phyloP scores from a whole-genome alignment of 2,329 filamentous ascomycete genomes.

The Chlorencoelia australis region DNA sequence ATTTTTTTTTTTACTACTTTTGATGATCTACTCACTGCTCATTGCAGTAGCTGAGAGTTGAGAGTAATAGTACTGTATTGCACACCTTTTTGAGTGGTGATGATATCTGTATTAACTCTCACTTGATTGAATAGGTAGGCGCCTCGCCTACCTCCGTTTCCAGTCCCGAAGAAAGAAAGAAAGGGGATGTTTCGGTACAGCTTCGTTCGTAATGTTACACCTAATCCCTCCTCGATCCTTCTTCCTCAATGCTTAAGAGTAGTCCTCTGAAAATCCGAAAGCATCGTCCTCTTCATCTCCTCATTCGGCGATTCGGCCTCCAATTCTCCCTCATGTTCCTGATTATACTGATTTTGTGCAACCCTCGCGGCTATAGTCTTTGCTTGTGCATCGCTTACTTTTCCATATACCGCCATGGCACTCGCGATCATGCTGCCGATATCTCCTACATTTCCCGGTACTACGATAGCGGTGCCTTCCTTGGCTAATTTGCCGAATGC shows the following conservation, averaged over 20 bases:
- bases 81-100: too few species aligned
- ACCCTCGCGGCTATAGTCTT: constrained; percentile 50
- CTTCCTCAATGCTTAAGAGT: constrained; percentile 20
- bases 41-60: too few species aligned
- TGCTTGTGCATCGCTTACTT: constrained; percentile 73
- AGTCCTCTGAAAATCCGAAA: constrained; percentile 37
- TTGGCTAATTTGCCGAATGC: constrained; percentile 88
- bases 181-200: too few species aligned
- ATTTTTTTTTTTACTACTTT: too few species aligned
- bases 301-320: constrained; percentile 27
- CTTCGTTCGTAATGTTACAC: not conserved
- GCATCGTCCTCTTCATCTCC: constrained; percentile 36
- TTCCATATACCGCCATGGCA: constrained; percentile 89
- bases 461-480: constrained; percentile 90
- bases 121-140: too few species aligned
- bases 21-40: too few species aligned
- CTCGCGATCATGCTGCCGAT: constrained; percentile 95
- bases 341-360: constrained; percentile 31
- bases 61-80: too few species aligned
- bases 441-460: constrained; percentile 94
- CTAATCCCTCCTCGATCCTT: constrained; percentile 1
- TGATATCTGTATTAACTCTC: too few species aligned
- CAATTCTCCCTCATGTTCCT: constrained; percentile 16
- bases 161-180: too few species aligned
- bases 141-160: too few species aligned